Evolutionary conservation across 768 basidiomycete species (phyloP), one percentile per base, ranked within the genome.

Genomic region (Rhodotorula babjevae): DNA sequence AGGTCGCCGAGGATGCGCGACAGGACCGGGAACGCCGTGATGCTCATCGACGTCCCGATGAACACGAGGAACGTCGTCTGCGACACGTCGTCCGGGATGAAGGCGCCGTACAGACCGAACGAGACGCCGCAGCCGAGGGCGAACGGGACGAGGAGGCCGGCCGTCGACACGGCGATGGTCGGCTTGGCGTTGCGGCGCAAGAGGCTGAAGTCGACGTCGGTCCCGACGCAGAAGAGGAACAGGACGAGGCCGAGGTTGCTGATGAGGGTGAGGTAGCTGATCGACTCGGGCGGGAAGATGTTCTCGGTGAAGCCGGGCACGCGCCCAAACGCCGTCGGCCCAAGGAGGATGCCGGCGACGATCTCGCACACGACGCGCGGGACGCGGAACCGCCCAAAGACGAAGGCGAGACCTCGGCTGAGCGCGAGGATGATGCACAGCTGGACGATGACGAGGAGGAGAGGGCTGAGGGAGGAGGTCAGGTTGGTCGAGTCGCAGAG

Each of bases 251-350:
- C 47, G 49, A 50, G 15, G 25, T n/a, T 27, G 46, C 33, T 10
- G 9, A 49, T 9, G 23, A 49, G 33, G 27, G 16, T 40, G 21
- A 67, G 86, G 74, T 87, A 79, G 14, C 87, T 84, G 15, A 85
- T 80, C 0, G 92, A 92, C 0, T 83, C 82, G 0, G 79, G 2
- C 0, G 95, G 93, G 80, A 98, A 98, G 65, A 96, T 87, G 79
- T 88, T 87, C 58, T 89, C 66, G 1, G 92, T 89, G 82, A 93
- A 95, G 52, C 83, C 79, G 0, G 90, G 91, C 69, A 93, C 91
- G 40, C 86, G 87, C 2, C 72, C 73, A 19, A 76, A 68, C 21
- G 71, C 85, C 21, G 88, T 89, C 77, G 79, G 81, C 55, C 93
- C 93, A 19, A 97, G 85, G 31, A 97, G 78, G 74, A 98, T 87